Evolutionary conservation across 495 filamentous ascomycete genomes (phyloP).

Genomic region (Xylaria nigripes): DNA sequence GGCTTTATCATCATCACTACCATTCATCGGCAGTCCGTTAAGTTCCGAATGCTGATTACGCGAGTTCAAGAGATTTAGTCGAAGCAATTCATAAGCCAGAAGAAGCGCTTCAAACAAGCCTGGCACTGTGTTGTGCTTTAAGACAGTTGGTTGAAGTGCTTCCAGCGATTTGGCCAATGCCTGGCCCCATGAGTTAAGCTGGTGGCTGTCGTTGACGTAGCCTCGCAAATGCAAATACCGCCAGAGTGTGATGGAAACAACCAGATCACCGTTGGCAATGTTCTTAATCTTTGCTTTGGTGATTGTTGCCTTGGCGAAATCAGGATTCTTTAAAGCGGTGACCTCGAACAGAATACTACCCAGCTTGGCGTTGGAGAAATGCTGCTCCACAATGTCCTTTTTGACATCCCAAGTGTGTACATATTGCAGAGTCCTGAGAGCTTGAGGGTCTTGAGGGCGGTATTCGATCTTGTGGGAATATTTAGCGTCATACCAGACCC

Average conservation of each 20-base stretch:
- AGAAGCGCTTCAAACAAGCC: conserved; percentile 42
- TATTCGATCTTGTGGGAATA: conserved; percentile 57
- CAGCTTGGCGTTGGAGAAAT: conserved; percentile 40
- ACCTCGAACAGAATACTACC: conserved; percentile 51
- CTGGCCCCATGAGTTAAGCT: conserved; percentile 75
- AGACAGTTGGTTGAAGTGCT: conserved; percentile 51
- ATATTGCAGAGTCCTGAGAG: conserved; percentile 51
- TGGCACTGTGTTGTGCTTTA: conserved; percentile 47
- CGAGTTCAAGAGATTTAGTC: conserved; percentile 66
- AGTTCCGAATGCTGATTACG: conserved; percentile 44
- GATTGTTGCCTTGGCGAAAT: conserved; percentile 61
- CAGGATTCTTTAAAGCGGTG: conserved; percentile 49
- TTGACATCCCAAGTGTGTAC: conserved; percentile 70
- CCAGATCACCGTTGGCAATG: conserved; percentile 56
- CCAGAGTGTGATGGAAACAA: conserved; percentile 72
- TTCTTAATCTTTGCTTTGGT: conserved; percentile 36
- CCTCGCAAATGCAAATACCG: conserved; percentile 82
- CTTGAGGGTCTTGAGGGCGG: conserved; percentile 49
- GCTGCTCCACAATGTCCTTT: conserved; percentile 39
- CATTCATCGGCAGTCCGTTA: conserved; percentile 43
- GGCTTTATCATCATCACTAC: conserved; percentile 48
- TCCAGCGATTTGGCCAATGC: conserved; percentile 63
- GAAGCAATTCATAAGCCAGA: conserved; percentile 71
- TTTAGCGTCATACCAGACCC: conserved; percentile 77
- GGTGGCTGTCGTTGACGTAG: conserved; percentile 72